phyloP scores from a whole-genome alignment of 2,329 filamentous ascomycete species.

The Alternaria panax region DNA sequence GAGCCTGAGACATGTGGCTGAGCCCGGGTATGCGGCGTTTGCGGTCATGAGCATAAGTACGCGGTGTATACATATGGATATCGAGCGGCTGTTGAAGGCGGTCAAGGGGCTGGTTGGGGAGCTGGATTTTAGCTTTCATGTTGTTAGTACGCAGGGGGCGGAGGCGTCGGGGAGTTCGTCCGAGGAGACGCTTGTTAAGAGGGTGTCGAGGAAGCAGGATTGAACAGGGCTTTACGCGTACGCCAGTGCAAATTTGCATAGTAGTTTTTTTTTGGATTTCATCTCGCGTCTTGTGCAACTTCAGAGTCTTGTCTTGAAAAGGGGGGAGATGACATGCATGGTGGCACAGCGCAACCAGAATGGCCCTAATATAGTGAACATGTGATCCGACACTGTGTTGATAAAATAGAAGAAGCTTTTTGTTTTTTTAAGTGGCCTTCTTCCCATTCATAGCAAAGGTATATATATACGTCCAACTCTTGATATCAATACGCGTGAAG shows the following conservation, averaged over 20 bases:
- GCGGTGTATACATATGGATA: constrained; percentile 72
- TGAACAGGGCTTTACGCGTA: background rate
- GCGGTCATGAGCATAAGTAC: constrained; percentile 77
- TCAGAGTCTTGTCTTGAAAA: too few relatives aligned
- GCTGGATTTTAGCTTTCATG: constrained; percentile 74
- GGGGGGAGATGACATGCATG: too few relatives aligned
- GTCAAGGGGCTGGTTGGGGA: constrained; percentile 75
- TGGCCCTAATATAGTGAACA: too few relatives aligned
- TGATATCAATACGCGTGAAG: background rate
- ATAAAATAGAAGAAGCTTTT: too few relatives aligned
- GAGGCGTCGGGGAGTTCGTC: constrained; percentile 12
- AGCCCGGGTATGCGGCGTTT: constrained; percentile 77
- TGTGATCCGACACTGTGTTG: too few relatives aligned
- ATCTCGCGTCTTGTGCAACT: too few relatives aligned
- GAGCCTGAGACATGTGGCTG: constrained; percentile 69
- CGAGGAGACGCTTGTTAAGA: constrained; percentile 22
- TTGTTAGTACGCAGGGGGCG: constrained; percentile 50
- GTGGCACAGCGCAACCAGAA: too few relatives aligned
- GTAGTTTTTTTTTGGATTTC: too few relatives aligned
- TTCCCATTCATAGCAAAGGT: too few relatives aligned
- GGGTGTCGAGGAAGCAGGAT: constrained; percentile 8
- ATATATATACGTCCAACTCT: background rate
- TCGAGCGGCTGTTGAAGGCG: constrained; percentile 66
- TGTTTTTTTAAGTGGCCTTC: too few relatives aligned
- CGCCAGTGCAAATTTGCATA: too few relatives aligned